phyloP scores from a whole-genome alignment of 1,139 yeast species.

The Debaryomyces psychrophilus region DNA sequence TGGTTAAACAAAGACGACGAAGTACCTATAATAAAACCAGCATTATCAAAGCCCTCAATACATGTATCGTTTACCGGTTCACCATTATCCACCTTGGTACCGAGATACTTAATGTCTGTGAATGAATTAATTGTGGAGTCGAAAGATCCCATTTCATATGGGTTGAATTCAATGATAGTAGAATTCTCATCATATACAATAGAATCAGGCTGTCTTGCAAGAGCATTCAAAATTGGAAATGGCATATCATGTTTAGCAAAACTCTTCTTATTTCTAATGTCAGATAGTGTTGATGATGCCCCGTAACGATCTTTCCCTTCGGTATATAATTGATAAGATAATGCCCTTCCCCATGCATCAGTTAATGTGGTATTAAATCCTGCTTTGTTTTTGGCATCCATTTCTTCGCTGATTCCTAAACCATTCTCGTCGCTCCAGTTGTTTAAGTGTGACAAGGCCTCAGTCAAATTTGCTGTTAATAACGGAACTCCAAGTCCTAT shows the following conservation, averaged over 20 bases:
- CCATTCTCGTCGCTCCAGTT: constrained; percentile 27
- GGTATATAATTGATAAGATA: constrained; percentile 43
- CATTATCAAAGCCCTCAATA: constrained; percentile 72
- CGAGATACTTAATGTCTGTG: constrained; percentile 40
- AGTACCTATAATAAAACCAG: constrained; percentile 77
- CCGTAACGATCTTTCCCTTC: constrained; percentile 27
- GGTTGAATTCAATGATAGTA: constrained; percentile 45
- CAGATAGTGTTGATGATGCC: constrained; percentile 36
- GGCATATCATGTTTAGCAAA: constrained; percentile 44
- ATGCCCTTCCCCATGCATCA: constrained; percentile 44
- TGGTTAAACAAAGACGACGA: constrained; percentile 80
- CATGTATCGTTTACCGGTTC: constrained; percentile 41
- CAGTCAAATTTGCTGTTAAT: constrained; percentile 24
- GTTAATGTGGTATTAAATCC: constrained; percentile 36
- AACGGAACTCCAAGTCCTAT: constrained; percentile 29
- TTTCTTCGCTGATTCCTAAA: constrained; percentile 32
- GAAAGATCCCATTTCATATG: constrained; percentile 49
- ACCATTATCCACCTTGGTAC: constrained; percentile 38
- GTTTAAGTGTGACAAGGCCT: constrained; percentile 34
- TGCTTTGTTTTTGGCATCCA: constrained; percentile 34
- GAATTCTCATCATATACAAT: constrained; percentile 37
- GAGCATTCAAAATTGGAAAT: constrained; percentile 40
- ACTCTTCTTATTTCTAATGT: constrained; percentile 29
- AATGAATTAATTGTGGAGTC: constrained; percentile 44
- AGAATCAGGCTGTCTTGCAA: constrained; percentile 43